Conservation (phyloP, 108 stramenopile species). For the Fragilaria crotonensis region DNA sequence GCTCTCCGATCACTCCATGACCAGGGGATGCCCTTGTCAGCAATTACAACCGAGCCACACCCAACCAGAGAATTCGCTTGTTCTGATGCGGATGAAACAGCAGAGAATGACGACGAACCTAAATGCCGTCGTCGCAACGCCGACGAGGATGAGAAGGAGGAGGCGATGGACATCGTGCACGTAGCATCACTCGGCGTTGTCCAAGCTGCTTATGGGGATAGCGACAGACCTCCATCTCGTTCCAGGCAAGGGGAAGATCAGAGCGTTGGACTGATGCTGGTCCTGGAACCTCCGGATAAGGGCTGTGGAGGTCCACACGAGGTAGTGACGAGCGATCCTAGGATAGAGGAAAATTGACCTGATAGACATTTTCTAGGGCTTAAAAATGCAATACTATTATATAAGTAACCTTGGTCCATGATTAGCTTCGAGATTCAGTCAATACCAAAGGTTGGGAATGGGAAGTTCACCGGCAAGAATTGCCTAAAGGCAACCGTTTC, state of each 20-base stretch:
- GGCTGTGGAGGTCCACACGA: neutral
- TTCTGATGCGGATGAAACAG: neutral
- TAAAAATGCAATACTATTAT: too few species aligned
- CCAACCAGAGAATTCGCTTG: neutral
- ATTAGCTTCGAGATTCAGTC: too few species aligned
- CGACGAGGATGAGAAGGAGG: neutral
- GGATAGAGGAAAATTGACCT: too few species aligned
- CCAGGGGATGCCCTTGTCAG: neutral
- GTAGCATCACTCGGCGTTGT: neutral
- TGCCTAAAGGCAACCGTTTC: too few species aligned
- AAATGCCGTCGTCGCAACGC: neutral
- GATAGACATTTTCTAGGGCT: too few species aligned
- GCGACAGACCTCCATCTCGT: neutral
- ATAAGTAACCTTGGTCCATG: too few species aligned
- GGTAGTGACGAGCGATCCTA: too few species aligned
- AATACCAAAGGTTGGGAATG: too few species aligned
- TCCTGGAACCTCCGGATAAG: neutral
- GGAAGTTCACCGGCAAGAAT: too few species aligned
- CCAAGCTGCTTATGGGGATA: neutral
- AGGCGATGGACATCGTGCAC: neutral
- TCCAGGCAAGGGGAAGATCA: neutral
- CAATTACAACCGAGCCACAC: neutral
- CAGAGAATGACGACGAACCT: neutral
- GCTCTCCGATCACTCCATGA: too few species aligned
- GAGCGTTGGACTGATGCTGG: neutral